Conservation (phyloP, 805 yeast genomes). For the Saccharomycopsis sp. region DNA sequence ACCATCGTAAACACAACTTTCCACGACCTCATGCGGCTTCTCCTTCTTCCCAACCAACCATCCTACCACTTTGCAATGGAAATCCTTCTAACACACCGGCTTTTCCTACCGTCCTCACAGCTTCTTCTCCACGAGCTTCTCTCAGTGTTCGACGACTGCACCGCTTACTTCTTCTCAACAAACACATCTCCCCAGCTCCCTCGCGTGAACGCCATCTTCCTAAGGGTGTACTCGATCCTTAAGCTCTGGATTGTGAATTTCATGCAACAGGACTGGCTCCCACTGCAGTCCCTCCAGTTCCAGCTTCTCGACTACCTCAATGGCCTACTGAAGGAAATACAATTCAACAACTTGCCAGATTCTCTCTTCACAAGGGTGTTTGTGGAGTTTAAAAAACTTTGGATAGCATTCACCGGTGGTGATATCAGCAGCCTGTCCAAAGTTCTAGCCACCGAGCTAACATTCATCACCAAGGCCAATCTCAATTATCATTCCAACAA, state of each 20-base stretch:
- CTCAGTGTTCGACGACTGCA: not conserved
- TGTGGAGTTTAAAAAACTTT: conserved; percentile 38
- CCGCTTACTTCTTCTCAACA: too few relatives aligned
- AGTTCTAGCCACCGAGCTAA: conserved; percentile 7
- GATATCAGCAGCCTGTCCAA: conserved; percentile 25
- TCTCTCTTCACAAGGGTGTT: conserved; percentile 31
- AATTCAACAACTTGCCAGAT: conserved; percentile 17
- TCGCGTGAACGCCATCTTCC: conserved; percentile 12
- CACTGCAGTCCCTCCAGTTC: conserved; percentile 39
- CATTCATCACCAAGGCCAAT: not conserved
- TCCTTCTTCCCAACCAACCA: not conserved
- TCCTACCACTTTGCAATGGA: not conserved
- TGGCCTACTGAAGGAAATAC: conserved; percentile 23
- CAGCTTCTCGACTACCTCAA: conserved; percentile 36
- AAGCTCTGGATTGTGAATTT: conserved; percentile 89
- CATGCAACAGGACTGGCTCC: conserved; percentile 74
- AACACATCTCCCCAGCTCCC: too few relatives aligned
- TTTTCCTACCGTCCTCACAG: not conserved
- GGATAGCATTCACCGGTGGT: too few relatives aligned
- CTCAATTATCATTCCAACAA: conserved; percentile 1
- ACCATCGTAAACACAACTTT: not conserved
- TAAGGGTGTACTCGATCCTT: conserved; percentile 77
- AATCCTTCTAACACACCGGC: not conserved
- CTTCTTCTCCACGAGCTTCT: not conserved
- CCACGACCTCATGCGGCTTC: not conserved